These are phyloP conservation scores for Pythium aquatile DNA, from an alignment of 352 stramenopile species.

Conservation along the genomic window DNA sequence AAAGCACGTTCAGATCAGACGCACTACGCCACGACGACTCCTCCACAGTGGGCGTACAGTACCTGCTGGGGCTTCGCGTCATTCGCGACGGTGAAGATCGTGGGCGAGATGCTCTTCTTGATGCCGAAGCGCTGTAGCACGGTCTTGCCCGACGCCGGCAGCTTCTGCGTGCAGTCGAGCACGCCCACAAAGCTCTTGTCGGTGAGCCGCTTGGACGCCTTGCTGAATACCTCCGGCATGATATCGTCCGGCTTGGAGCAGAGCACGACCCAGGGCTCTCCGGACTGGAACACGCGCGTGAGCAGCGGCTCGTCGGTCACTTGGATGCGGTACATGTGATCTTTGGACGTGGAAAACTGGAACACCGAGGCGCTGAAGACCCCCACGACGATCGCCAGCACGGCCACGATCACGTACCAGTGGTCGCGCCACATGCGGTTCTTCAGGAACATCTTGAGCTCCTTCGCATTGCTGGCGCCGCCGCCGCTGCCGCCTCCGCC, in stretches of 20 bases:
- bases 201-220: conserved; percentile 53
- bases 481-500: conserved; percentile 28
- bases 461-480: conserved; percentile 53
- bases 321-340: conserved; percentile 67
- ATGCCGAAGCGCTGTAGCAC: conserved; percentile 65
- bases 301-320: conserved; percentile 51
- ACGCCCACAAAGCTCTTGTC: conserved; percentile 65
- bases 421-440: conserved; percentile 85
- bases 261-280: conserved; percentile 81
- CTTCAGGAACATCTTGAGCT: conserved; percentile 82
- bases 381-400: conserved; percentile 49
- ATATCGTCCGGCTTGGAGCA: conserved; percentile 67
- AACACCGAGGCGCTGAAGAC: conserved; percentile 64
- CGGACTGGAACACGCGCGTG: conserved; percentile 71
- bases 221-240: conserved; percentile 69
- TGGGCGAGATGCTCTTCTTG: conserved; percentile 55
- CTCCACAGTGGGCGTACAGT: neutral
- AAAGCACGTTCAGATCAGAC: neutral
- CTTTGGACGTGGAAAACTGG: conserved; percentile 58
- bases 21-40: neutral
- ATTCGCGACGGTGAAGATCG: conserved; percentile 80
- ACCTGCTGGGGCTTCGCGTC: conserved; percentile 72
- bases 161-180: conserved; percentile 66
- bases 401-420: conserved; percentile 52
- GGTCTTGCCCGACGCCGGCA: conserved; percentile 57